Conservation (phyloP, 2,329 filamentous ascomycete species). For the Aspergillus spinulosporus region DNA sequence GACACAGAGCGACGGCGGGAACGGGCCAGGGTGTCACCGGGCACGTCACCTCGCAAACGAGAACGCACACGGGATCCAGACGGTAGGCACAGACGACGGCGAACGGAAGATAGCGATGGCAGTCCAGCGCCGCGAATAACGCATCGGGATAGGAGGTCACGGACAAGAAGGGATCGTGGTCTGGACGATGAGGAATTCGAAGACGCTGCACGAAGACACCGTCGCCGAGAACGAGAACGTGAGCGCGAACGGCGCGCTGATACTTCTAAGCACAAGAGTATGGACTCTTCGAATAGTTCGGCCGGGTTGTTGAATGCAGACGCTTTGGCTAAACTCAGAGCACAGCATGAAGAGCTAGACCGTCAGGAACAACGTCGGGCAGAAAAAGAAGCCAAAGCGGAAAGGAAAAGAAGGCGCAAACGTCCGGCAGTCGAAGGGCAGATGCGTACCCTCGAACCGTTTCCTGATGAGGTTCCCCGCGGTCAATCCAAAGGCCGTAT, state of each 20-base stretch:
- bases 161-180: constrained; percentile 23
- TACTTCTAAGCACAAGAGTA: constrained; percentile 41
- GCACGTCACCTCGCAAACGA: constrained; percentile 37
- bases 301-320: constrained; percentile 51
- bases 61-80: constrained; percentile 37
- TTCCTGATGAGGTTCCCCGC: constrained; percentile 34
- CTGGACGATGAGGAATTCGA: constrained; percentile 19
- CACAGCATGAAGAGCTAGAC: constrained; percentile 59
- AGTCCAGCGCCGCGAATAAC: constrained; percentile 18
- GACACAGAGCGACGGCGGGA: constrained; percentile 23
- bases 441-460: constrained; percentile 22
- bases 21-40: constrained; percentile 39
- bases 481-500: constrained; percentile 59
- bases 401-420: constrained; percentile 31
- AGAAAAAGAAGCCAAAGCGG: constrained; percentile 25
- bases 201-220: constrained; percentile 13
- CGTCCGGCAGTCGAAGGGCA: constrained; percentile 27
- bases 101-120: constrained; percentile 29
- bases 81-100: constrained; percentile 29
- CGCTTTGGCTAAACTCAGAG: constrained; percentile 66
- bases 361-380: constrained; percentile 47
- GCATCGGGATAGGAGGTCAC: constrained; percentile 13
- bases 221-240: constrained; percentile 21
- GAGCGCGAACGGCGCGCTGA: constrained; percentile 25
- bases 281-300: constrained; percentile 45